These are phyloP conservation scores for Serendipita vermifera DNA, from an alignment of 768 basidiomycete genomes.

Conservation along the genomic window DNA sequence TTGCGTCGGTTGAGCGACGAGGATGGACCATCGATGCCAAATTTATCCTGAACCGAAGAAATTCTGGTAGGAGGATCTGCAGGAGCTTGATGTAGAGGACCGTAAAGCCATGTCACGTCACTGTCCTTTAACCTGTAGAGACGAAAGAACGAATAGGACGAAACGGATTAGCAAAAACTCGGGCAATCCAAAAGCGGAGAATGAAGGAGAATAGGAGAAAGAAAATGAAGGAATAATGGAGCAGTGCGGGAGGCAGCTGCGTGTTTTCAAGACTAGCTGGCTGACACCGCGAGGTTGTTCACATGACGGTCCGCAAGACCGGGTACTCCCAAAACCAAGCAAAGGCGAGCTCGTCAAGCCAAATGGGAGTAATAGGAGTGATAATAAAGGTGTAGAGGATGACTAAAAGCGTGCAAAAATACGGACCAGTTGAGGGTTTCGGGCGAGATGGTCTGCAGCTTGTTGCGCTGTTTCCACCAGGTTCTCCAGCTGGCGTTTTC, in stretches of 20 bases:
- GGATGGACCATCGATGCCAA: neutral
- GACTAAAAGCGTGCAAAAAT: conserved; percentile 10
- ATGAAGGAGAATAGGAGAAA: neutral
- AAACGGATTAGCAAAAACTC: neutral
- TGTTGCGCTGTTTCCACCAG: conserved; percentile 99
- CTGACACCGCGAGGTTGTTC: conserved; percentile 8
- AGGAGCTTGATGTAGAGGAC: conserved; percentile 78
- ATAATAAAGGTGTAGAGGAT: neutral
- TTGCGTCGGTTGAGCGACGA: neutral
- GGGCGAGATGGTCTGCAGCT: conserved; percentile 86
- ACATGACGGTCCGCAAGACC: conserved; percentile 6
- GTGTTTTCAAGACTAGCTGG: too few species aligned
- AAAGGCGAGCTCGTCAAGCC: neutral
- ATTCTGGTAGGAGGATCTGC: neutral
- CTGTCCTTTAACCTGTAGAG: conserved; percentile 87
- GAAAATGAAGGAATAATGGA: neutral
- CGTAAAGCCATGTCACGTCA: conserved; percentile 98
- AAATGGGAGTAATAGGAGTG: neutral
- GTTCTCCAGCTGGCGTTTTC: conserved; percentile 99
- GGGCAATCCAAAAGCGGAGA: neutral
- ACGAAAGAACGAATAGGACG: neutral
- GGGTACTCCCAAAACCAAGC: neutral
- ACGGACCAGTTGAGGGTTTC: conserved; percentile 96
- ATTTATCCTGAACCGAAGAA: neutral
- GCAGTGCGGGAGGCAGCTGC: neutral